These are phyloP conservation scores for Cardamine resedifolia DNA, from an alignment of 345 rosid genomes.

Conservation along the genomic window DNA sequence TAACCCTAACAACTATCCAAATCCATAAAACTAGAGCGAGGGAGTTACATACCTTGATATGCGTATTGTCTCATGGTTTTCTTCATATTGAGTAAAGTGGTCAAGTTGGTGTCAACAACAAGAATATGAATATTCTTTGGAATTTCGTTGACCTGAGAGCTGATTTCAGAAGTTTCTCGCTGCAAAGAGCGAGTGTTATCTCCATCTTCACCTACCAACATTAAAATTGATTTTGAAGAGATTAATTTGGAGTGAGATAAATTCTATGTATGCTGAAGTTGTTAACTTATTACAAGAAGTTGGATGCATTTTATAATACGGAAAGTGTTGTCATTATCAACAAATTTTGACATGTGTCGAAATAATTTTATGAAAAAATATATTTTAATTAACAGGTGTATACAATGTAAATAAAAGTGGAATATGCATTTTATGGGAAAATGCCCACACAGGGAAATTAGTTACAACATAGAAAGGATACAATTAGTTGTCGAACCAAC, in stretches of 20 bases:
- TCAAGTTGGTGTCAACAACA: slow-evolving; percentile 13
- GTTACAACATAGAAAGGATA: too few relatives aligned
- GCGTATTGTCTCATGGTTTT: neutral
- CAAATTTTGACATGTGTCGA: neutral
- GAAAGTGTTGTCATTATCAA: neutral
- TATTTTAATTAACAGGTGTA: neutral
- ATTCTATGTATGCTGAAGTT: neutral
- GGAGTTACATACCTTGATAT: slow-evolving; percentile 12
- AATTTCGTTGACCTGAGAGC: neutral
- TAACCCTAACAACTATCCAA: neutral
- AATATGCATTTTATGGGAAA: too few relatives aligned
- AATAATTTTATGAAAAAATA: neutral
- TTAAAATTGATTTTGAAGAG: neutral
- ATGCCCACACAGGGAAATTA: too few relatives aligned
- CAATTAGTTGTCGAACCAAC: neutral
- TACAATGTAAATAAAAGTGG: neutral
- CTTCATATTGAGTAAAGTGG: neutral
- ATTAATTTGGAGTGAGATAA: too few relatives aligned
- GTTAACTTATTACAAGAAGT: neutral
- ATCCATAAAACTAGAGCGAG: neutral
- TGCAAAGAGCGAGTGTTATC: neutral
- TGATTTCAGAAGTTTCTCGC: slow-evolving; percentile 6
- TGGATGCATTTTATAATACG: neutral
- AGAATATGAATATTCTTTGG: slow-evolving; percentile 1
- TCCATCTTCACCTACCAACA: slow-evolving; percentile 3